These are phyloP conservation scores for Cutaneotrichosporon spelunceum DNA, from an alignment of 1,284 basidiomycete genomes.

Conservation along the genomic window DNA sequence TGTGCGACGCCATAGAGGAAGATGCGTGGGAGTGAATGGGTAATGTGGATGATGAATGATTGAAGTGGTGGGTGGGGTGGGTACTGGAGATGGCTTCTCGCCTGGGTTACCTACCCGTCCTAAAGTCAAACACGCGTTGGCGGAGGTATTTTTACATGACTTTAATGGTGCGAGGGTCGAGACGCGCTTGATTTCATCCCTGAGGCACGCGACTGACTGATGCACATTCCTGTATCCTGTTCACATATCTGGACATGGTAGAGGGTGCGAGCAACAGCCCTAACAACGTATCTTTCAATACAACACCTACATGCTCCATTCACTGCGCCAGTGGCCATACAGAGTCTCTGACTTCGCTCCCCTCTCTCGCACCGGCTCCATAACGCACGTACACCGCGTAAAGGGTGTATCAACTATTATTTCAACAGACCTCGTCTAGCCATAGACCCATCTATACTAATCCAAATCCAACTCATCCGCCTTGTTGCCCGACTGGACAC, in stretches of 20 bases:
- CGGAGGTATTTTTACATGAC: not conserved
- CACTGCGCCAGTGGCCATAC: too few species aligned
- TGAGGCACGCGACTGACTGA: not conserved
- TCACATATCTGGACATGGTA: not conserved
- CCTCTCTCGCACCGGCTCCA: too few species aligned
- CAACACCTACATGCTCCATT: too few species aligned
- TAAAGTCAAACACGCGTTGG: conserved; percentile 1
- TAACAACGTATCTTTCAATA: too few species aligned
- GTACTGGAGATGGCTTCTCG: not conserved
- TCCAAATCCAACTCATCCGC: not conserved
- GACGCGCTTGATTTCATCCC: conserved; percentile 5
- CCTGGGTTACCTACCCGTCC: not conserved
- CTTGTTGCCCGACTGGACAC: not conserved
- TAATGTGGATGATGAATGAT: not conserved
- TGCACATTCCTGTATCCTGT: not conserved
- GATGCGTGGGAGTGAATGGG: not conserved
- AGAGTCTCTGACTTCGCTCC: too few species aligned
- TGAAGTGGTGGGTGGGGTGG: not conserved
- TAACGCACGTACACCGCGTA: not conserved
- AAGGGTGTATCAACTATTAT: not conserved
- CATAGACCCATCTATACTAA: not conserved
- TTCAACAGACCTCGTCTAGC: not conserved
- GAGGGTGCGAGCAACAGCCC: too few species aligned
- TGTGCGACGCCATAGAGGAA: not conserved
- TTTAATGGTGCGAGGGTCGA: not conserved